Evolutionary conservation across 1,139 yeast genomes (phyloP).

Genomic region (Diutina rugosa): DNA sequence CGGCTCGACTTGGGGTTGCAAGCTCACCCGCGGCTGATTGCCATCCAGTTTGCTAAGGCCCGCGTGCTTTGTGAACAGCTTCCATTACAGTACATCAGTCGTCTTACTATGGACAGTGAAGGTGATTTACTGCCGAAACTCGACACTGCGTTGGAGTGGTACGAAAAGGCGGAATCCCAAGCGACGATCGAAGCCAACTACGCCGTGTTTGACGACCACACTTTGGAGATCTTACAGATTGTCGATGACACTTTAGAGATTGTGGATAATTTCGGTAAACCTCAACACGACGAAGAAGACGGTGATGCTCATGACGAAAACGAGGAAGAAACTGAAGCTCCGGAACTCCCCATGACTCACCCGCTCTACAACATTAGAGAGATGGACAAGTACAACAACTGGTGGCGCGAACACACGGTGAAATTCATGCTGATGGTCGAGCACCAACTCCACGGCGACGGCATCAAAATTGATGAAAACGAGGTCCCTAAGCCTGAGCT

Average conservation of each 20-base stretch:
- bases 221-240: constrained; percentile 38
- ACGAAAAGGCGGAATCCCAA: constrained; percentile 29
- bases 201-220: constrained; percentile 21
- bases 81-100: constrained; percentile 43
- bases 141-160: constrained; percentile 27
- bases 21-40: constrained; percentile 27
- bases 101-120: constrained; percentile 26
- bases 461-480: not conserved
- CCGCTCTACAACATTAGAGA: constrained; percentile 34
- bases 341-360: constrained; percentile 32
- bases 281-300: constrained; percentile 28
- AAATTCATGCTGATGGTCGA: constrained; percentile 27
- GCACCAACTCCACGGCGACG: constrained; percentile 4
- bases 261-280: constrained; percentile 49
- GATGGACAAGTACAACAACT: constrained; percentile 28
- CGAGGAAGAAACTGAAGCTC: constrained; percentile 11
- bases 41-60: constrained; percentile 40
- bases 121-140: constrained; percentile 10
- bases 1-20: constrained; percentile 52
- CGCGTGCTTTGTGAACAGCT: constrained; percentile 44
- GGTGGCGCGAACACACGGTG: constrained; percentile 46
- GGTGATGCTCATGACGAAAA: constrained; percentile 6
- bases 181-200: constrained; percentile 16
- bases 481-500: not conserved
- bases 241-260: constrained; percentile 57